Evolutionary conservation across 306 rosid species (phyloP).

Genomic region (Nissolia schottii): DNA sequence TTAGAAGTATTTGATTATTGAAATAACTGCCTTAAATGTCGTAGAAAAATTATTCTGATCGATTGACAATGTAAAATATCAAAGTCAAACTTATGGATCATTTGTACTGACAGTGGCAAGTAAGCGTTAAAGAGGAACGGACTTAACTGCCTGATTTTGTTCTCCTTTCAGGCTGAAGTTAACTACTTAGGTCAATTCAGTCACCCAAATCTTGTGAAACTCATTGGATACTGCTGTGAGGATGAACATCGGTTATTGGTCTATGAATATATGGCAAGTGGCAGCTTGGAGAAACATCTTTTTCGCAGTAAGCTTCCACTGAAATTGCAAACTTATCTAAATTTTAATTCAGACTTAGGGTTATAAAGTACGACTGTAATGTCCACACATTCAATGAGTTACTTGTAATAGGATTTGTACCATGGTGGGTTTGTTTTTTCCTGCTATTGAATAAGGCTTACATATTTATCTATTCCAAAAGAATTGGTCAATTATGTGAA

Average conservation of each 20-base stretch:
- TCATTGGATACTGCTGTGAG: conserved; percentile 95
- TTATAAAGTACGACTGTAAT: background rate
- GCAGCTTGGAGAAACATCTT: conserved; percentile 93
- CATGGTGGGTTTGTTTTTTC: background rate
- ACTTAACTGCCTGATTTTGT: conserved; percentile 20
- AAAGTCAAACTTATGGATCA: background rate
- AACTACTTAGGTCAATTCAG: conserved; percentile 91
- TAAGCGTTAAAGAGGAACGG: background rate
- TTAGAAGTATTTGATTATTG: background rate
- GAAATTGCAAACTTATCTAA: background rate
- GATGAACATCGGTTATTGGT: conserved; percentile 88
- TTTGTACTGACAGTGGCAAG: conserved; percentile 9
- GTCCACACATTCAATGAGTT: background rate
- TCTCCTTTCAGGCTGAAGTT: conserved; percentile 82
- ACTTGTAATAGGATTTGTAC: background rate
- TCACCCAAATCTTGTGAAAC: conserved; percentile 90
- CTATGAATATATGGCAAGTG: conserved; percentile 95
- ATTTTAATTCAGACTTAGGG: background rate
- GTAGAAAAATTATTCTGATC: background rate
- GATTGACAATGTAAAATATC: background rate
- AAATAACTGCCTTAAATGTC: background rate
- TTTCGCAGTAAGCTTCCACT: conserved; percentile 74
- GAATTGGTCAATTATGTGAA: background rate
- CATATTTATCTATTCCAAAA: background rate
- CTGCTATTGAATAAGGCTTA: background rate